Percentiles rank a stretch among this genome's conserved stretches.
Evolutionary conservation across 805 yeast genomes (phyloP).

Genomic region (Schizosaccharomyces osmophilus): DNA sequence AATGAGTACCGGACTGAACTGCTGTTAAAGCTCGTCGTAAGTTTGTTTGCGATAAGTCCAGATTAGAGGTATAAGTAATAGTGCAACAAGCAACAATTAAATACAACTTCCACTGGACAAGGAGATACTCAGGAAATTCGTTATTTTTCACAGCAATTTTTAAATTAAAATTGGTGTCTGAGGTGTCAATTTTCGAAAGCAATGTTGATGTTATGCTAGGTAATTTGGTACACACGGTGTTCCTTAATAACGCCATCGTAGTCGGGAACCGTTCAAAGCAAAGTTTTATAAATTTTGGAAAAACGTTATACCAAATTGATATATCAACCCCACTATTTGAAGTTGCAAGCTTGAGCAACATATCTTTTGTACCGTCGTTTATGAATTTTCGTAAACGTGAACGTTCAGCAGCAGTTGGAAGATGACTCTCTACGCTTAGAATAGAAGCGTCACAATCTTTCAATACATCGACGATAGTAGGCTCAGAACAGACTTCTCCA

Average conservation of each 20-base stretch:
- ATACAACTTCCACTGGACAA: constrained; percentile 74
- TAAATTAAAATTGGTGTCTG: neutral
- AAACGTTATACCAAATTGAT: constrained; percentile 81
- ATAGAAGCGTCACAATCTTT: constrained; percentile 16
- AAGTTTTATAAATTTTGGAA: constrained; percentile 46
- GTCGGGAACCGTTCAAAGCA: constrained; percentile 69
- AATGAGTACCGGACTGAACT: neutral
- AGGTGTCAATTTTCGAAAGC: neutral
- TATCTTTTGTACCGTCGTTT: constrained; percentile 21
- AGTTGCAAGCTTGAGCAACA: constrained; percentile 57
- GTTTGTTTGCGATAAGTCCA: constrained; percentile 17
- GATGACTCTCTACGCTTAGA: neutral
- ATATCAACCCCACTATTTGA: constrained; percentile 88
- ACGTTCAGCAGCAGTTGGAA: constrained; percentile 41
- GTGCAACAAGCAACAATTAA: constrained; percentile 81
- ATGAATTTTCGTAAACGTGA: constrained; percentile 40
- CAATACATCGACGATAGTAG: constrained; percentile 36
- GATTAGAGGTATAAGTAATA: constrained; percentile 70
- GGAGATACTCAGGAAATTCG: constrained; percentile 38
- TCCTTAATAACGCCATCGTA: constrained; percentile 78
- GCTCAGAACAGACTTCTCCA: constrained; percentile 6
- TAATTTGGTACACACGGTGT: constrained; percentile 66
- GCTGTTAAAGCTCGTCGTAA: neutral
- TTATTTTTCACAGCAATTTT: constrained; percentile 15
- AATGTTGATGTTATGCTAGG: constrained; percentile 16